Evolutionary conservation across 768 basidiomycete genomes (phyloP).

Genomic region (Russula emetica): DNA sequence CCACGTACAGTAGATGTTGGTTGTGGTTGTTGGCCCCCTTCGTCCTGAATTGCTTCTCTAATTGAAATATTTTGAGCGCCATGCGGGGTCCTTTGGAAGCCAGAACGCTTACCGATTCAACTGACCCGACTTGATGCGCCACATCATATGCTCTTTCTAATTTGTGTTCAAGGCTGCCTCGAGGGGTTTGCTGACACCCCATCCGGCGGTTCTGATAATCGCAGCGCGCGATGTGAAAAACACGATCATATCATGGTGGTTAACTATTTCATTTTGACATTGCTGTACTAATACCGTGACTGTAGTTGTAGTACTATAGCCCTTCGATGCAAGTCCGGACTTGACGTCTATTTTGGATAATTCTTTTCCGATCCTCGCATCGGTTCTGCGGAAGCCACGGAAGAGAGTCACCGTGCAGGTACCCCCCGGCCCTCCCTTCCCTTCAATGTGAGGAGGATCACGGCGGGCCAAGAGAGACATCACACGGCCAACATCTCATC

Average conservation of each 20-base stretch:
- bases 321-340: neutral
- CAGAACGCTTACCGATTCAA: neutral
- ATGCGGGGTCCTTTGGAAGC: slow-evolving; percentile 18
- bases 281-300: too few species aligned
- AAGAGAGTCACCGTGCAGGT: slow-evolving; percentile 9
- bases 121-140: slow-evolving; percentile 13
- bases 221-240: neutral
- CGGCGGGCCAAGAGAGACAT: neutral
- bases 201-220: neutral
- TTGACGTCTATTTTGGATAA: slow-evolving; percentile 5
- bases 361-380: slow-evolving; percentile 20
- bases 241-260: neutral
- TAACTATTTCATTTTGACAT: neutral
- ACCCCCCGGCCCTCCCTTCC: too few species aligned
- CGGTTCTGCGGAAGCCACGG: slow-evolving; percentile 11
- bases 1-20: slow-evolving; percentile 6
- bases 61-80: neutral
- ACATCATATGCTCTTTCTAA: slow-evolving; percentile 20
- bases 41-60: neutral
- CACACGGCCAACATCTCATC: slow-evolving; percentile 2
- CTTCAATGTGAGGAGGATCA: slow-evolving; percentile 6
- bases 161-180: slow-evolving; percentile 1
- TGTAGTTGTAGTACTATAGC: neutral
- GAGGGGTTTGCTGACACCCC: slow-evolving; percentile 3
- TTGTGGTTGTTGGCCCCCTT: neutral